Evolutionary conservation across 208 protist species (phyloP), one percentile per base, ranked within the genome.

Genomic region (Wallacemonas collosoma): DNA sequence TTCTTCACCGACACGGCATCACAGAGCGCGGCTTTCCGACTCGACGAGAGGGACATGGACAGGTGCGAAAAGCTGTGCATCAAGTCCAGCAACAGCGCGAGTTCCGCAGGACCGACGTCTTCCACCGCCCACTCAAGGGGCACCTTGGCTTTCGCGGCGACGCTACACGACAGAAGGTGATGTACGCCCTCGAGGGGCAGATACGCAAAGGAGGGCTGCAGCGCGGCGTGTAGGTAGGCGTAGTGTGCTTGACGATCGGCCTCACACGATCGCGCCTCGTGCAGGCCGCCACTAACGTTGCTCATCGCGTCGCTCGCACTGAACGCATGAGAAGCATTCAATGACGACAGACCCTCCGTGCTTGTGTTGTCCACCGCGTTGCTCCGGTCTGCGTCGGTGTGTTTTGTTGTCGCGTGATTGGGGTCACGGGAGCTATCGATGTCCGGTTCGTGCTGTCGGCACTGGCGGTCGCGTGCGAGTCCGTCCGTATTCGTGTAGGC

Each of bases 21-120:
- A 8, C 2, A 58, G 5, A 43, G 69, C 45, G 44, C 58, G 8
- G 57, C 69, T 3, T n/a, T 45, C 5, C 54, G 68, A 3, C 39
- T 65, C 57, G 48, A 56, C 26, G 66, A 68, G 66, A 84, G 53
- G 56, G 79, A 76, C 75, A 79, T 70, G 79, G 72, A 71, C 2
- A 79, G 68, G 41, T 61, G 39, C 38, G 77, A 72, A 56, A 77
- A 83, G 60, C 53, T 78, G 2, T 77, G 17, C 75, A 79, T 78
- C 43, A 84, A 39, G 67, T 88, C 82, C 73, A 80, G 67, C 35
- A 88, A 50, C 51, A 88, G 79, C 11, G 68, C 65, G 15, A 88
- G 47, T 38, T 80, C 66, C 41, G 73, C 67, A 47, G 82, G 71
- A 3, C 72, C 62, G 53, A 82, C 65, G 61, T 44, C 14, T 15